Evolutionary conservation across 1,139 yeast species (phyloP), one percentile per base, ranked within the genome.

Genomic region (Saccharomycopsis phalli): DNA sequence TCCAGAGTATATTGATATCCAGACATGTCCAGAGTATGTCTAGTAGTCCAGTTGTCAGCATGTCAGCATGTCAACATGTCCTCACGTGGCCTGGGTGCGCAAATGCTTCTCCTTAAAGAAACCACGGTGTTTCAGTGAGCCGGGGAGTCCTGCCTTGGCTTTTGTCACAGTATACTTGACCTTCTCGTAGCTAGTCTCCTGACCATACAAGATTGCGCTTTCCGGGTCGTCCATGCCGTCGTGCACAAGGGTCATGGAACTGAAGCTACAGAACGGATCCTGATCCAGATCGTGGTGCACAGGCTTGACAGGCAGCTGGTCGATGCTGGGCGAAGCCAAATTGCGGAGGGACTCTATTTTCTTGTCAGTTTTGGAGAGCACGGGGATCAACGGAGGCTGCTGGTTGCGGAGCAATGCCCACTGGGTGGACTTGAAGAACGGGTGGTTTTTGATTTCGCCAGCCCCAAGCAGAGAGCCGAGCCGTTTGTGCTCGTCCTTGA

Each of bases 341-440:
- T 42, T 42, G 20, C 37, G 32, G 41, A 38, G 37, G 10, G 20
- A 34, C 10, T 25, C 46, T 14, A 48, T 14, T n/a, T 26, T 28
- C 19, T 26, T 32, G 8, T 41, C 74, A 37, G 66, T 61, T 47
- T 78, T 76, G 13, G 88, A 78, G 42, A 87, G 69, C 0, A 81
- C 81, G 0, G 98, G 98, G 21, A 91, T 77, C 77, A 91, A 81
- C 10, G 98, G 98, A 1, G 98, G 97, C 45, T 81, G 80, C 55
- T 81, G 93, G 59, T 91, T 84, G 51, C 98, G 71, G 47, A 91
- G 65, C 47, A 91, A 65, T 0, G 98, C 97, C 98, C 98, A 91
- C 56, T 87, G 95, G 1, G 87, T 79, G 52, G 68, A 81, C 56
- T 87, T 88, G 67, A 91, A 91, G 53, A 87, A 93, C 0, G 82